Evolutionary conservation across 1,284 basidiomycete species (phyloP), one percentile per base, ranked within the genome.

Genomic region (Trametes versicolor): DNA sequence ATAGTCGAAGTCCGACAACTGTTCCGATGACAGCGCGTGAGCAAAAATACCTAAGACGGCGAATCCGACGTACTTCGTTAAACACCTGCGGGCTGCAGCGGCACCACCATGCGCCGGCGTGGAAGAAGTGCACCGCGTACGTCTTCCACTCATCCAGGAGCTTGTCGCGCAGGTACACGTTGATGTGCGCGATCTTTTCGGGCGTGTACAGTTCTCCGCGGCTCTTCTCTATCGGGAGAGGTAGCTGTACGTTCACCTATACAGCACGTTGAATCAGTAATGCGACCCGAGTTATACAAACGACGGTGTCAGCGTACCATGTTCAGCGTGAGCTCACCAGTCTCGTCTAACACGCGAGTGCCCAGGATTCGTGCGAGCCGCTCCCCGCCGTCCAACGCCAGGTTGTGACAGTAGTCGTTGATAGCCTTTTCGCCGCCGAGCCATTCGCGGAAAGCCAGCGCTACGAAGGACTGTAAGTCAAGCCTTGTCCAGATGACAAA

Each of bases 381-480:
- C 64, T 84, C 82, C 0, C 93, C 94, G 19, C 94, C 96, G 59
- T 84, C 79, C 1, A 91, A 70, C 0, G 95, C 96, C 27, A 97
- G 84, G 6, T 82, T 75, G 72, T 90, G 90, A 71, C 88, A 94
- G 76, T 97, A 95, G 6, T 79, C 82, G 72, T 91, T 90, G 67
- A 97, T 95, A 62, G 85, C 85, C n/a, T 85, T 80, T 77, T 97
- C 96, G 1, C 96, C 96, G 1, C 96, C 96, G 23, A 97, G 81
- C 85, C 88, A 91, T 56, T 87, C 74, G 34, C 95, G 85, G 79
- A 96, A 97, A 47, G 90, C 84, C 10, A 97, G 75, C 0, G 95
- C 95, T 87, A 67, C 41, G 52, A 58, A 39, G 27, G 6, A 19
- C 12, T 17, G 8, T 50, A 5, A 37, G 36, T 21, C 49, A 25